Conservation (phyloP, 805 yeast species). For the Spathaspora boniae region DNA sequence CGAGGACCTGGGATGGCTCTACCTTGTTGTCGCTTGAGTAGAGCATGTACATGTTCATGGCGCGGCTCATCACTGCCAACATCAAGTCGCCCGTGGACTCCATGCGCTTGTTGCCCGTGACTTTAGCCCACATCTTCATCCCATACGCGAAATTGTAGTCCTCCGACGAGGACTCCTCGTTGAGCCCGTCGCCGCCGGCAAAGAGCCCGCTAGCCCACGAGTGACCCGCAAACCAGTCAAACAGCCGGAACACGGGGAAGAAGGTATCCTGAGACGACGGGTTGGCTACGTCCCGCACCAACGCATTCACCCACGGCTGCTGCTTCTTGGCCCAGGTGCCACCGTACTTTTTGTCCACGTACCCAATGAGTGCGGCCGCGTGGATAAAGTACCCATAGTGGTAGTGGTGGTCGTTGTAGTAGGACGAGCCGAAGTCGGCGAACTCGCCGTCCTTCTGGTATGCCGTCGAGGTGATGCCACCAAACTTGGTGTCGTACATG, state of each 20-base stretch:
- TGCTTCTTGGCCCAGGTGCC: slow-evolving; percentile 52
- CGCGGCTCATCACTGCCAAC: slow-evolving; percentile 53
- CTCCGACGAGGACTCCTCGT: slow-evolving; percentile 71
- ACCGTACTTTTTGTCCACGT: slow-evolving; percentile 52
- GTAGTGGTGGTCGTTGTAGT: slow-evolving; percentile 73
- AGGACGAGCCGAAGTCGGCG: slow-evolving; percentile 71
- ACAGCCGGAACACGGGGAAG: slow-evolving; percentile 66
- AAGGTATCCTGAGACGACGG: slow-evolving; percentile 53
- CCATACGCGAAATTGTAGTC: slow-evolving; percentile 72
- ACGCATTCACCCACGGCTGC: slow-evolving; percentile 39
- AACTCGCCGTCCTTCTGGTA: no score
- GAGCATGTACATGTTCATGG: slow-evolving; percentile 56
- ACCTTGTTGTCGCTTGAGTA: slow-evolving; percentile 50
- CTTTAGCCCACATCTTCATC: slow-evolving; percentile 61
- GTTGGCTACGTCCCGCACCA: slow-evolving; percentile 66
- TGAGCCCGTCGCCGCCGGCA: slow-evolving; percentile 70
- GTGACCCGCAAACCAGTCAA: slow-evolving; percentile 77
- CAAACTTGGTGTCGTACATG: slow-evolving; percentile 75
- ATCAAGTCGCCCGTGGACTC: slow-evolving; percentile 55
- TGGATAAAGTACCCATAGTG: slow-evolving; percentile 74
- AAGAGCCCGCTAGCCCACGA: slow-evolving; percentile 77
- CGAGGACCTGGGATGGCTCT: slow-evolving; percentile 53
- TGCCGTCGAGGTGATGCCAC: slow-evolving; percentile 72
- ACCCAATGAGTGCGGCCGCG: slow-evolving; percentile 64
- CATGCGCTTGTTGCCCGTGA: slow-evolving; percentile 50